phyloP scores from a whole-genome alignment of 176 grass and related monocot species.

The Saccharum officinarum region DNA sequence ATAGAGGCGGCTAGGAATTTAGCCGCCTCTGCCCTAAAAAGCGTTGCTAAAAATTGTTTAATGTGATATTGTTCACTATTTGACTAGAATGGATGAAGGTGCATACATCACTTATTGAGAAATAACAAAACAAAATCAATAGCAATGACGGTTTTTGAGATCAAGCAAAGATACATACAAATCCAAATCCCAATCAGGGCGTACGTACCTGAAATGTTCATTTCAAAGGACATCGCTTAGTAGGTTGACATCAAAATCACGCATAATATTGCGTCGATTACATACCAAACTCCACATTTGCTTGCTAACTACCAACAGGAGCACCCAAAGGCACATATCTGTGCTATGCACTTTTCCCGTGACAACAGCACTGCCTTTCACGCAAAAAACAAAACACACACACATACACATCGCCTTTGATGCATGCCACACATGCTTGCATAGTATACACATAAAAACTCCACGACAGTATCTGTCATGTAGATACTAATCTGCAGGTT shows the following conservation, averaged over 20 bases:
- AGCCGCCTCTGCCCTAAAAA: too few species aligned
- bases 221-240: constrained; percentile 27
- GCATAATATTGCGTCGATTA: constrained; percentile 34
- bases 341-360: constrained; percentile 3
- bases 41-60: too few species aligned
- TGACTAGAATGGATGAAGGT: neutral
- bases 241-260: constrained; percentile 44
- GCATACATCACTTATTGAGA: neutral
- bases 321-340: constrained; percentile 25
- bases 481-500: constrained; percentile 5
- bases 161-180: neutral
- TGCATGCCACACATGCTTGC: neutral
- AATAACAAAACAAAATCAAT: neutral
- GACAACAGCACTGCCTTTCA: constrained; percentile 26
- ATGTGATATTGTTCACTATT: too few species aligned
- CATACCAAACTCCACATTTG: constrained; percentile 59
- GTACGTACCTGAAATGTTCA: constrained; percentile 7
- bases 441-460: neutral
- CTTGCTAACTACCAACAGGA: constrained; percentile 64
- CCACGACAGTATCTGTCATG: constrained; percentile 7
- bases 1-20: too few species aligned
- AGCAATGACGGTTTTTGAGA: neutral
- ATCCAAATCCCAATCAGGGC: constrained; percentile 4
- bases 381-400: neutral
- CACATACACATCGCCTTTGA: neutral